Evolutionary conservation across 352 stramenopile genomes (phyloP).

Genomic region (Thraustochytrium striatum): DNA sequence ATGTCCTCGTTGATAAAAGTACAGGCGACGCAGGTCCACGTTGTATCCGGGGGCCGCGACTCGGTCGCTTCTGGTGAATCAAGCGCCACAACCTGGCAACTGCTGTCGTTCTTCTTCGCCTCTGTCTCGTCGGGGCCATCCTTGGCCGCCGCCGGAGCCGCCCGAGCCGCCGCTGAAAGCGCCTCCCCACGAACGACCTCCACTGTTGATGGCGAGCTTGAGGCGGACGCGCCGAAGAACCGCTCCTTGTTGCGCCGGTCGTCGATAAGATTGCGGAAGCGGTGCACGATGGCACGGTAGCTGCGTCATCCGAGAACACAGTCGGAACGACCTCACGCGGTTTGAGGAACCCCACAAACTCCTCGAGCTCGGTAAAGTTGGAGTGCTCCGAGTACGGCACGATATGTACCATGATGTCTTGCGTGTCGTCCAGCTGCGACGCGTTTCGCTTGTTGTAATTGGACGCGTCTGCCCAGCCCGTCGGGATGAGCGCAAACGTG

Average conservation of each 20-base stretch:
- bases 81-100: no score
- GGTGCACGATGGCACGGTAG: slow-evolving; percentile 52
- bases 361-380: slow-evolving; percentile 45
- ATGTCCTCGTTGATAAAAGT: no score
- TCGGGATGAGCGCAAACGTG: slow-evolving; percentile 61
- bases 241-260: slow-evolving; percentile 52
- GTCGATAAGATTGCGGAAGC: slow-evolving; percentile 56
- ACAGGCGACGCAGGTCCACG: no score
- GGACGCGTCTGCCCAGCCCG: slow-evolving; percentile 58
- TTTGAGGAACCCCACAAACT: slow-evolving; percentile 54
- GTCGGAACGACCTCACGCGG: slow-evolving; percentile 46
- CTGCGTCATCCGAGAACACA: slow-evolving; percentile 52
- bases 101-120: no score
- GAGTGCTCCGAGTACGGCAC: slow-evolving; percentile 54
- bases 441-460: slow-evolving; percentile 61
- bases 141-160: no score
- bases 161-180: no score
- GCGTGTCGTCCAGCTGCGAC: slow-evolving; percentile 34
- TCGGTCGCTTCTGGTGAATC: no score
- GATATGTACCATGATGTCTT: slow-evolving; percentile 54
- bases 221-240: slow-evolving; percentile 55
- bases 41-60: no score
- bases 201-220: slow-evolving; percentile 20
- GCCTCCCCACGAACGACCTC: neutral
- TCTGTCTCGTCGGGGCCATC: no score